Conservation (phyloP, 192 early-diverging fungal species). For the Lunasporangiospora selenospora region DNA sequence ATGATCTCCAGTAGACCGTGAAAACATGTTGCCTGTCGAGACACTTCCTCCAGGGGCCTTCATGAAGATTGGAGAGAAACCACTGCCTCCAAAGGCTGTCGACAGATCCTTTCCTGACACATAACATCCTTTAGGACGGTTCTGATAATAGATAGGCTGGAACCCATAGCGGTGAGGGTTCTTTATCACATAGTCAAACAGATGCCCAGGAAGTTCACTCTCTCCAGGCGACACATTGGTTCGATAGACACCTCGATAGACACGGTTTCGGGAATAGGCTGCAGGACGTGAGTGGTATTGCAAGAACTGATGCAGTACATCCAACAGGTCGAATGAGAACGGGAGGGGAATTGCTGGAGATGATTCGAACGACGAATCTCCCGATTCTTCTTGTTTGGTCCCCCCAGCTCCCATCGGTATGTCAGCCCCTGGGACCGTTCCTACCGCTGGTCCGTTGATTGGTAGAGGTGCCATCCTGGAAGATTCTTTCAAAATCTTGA, state of each 20-base stretch:
- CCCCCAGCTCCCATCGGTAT: no score
- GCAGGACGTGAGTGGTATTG: conserved; percentile 53
- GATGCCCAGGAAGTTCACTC: conserved; percentile 25
- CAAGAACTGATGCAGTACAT: conserved; percentile 55
- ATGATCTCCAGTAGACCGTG: background rate
- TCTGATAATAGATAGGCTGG: conserved; percentile 43
- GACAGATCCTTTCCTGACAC: conserved; percentile 37
- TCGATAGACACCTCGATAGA: conserved; percentile 55
- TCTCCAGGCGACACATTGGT: conserved; percentile 36
- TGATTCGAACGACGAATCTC: background rate
- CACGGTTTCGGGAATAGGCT: conserved; percentile 57
- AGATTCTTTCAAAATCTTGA: conserved; percentile 50
- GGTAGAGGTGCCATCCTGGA: conserved; percentile 30
- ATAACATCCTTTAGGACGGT: conserved; percentile 54
- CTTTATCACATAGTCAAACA: conserved; percentile 52
- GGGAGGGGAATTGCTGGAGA: conserved; percentile 20
- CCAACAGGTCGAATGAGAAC: conserved; percentile 52
- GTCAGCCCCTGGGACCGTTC: background rate
- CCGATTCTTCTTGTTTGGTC: no score
- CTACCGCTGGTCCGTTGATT: no score
- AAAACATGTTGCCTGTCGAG: background rate
- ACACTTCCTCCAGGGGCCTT: no score
- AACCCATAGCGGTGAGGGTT: conserved; percentile 53
- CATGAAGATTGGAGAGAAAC: background rate
- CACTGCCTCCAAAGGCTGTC: conserved; percentile 8